These are phyloP conservation scores for Parachaetomium inaequale DNA, from an alignment of 495 filamentous ascomycete genomes.

Conservation along the genomic window DNA sequence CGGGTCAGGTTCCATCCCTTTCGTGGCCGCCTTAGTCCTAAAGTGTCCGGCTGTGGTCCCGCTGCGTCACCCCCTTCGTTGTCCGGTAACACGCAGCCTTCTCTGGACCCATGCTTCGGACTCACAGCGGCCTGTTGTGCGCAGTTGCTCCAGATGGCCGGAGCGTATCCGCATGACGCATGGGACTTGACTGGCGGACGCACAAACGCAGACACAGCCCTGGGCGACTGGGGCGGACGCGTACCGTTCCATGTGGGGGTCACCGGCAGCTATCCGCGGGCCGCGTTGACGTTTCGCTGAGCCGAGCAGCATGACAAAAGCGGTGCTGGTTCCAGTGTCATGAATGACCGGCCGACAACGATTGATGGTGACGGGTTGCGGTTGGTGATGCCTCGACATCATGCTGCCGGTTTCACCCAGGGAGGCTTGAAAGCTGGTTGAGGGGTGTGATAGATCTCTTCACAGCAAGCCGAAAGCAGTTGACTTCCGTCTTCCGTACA, in stretches of 20 bases:
- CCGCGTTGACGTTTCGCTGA: constrained; percentile 1
- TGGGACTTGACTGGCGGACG: constrained; percentile 25
- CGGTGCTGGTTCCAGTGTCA: no score
- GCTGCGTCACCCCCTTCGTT: neutral
- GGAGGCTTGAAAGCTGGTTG: no score
- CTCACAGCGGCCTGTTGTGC: neutral
- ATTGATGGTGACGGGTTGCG: no score
- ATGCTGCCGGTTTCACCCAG: no score
- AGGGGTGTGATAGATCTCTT: no score
- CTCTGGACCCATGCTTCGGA: neutral
- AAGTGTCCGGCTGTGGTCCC: neutral
- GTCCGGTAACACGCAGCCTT: neutral
- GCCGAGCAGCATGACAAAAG: neutral
- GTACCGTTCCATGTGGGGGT: neutral
- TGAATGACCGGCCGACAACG: neutral
- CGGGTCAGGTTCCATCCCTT: neutral
- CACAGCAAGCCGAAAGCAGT: no score
- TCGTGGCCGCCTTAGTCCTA: neutral
- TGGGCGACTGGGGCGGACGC: constrained; percentile 16
- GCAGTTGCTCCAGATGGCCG: neutral
- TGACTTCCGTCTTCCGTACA: no score
- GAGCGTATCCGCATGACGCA: constrained; percentile 18
- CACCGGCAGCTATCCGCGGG: neutral
- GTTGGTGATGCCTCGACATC: no score
- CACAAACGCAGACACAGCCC: constrained; percentile 30